phyloP scores from a whole-genome alignment of 345 rosid genomes.

The Arabis hirsuta region DNA sequence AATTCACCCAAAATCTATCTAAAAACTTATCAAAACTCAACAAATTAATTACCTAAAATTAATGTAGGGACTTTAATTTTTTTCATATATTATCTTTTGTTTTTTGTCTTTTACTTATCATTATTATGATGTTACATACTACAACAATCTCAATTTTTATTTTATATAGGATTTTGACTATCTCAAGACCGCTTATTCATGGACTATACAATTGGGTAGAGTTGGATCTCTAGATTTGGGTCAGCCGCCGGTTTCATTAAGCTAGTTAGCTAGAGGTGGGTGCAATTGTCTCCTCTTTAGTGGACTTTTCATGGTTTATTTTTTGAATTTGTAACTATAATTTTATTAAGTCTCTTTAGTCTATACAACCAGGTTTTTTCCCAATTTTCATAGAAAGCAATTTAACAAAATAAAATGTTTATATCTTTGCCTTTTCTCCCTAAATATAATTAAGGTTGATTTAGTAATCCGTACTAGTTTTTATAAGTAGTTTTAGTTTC shows the following conservation, averaged over 20 bases:
- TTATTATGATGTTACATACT: constrained; percentile 4
- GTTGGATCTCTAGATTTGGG: not conserved
- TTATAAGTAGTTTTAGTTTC: constrained; percentile 9
- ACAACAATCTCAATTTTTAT: not conserved
- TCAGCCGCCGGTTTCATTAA: not conserved
- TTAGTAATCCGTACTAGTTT: not conserved
- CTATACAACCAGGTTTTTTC: not conserved
- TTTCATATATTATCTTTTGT: not conserved
- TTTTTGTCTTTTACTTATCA: not conserved
- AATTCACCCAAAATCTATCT: too few species aligned
- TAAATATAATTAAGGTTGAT: not conserved
- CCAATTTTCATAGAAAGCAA: not conserved
- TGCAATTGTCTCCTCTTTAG: not conserved
- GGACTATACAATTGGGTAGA: not conserved
- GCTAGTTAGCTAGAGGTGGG: not conserved
- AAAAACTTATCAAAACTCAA: too few species aligned
- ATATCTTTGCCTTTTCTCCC: not conserved
- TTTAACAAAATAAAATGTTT: not conserved
- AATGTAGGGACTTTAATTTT: not conserved
- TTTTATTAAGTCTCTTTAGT: not conserved
- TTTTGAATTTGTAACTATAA: not conserved
- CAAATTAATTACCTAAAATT: not conserved
- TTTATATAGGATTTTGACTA: not conserved
- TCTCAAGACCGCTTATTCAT: not conserved
- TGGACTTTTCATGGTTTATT: constrained; percentile 3